Conservation (phyloP, 495 filamentous ascomycete species). For the Pyrenula aspistea region DNA sequence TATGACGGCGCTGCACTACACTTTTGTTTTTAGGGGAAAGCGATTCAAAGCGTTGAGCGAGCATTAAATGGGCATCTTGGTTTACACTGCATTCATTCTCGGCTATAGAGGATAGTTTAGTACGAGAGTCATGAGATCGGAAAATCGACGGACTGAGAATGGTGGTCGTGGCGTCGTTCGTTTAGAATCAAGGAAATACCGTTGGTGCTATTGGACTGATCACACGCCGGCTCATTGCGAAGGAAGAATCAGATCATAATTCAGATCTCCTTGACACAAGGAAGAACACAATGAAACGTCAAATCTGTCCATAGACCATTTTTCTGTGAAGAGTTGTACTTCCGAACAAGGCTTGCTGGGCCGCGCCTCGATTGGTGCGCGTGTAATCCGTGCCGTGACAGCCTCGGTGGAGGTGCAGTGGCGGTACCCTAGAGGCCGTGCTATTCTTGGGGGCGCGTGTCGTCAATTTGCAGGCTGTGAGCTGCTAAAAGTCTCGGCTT, state of each 20-base stretch:
- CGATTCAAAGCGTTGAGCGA: no score
- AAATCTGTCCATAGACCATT: neutral
- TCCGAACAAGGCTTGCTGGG: neutral
- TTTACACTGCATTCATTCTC: no score
- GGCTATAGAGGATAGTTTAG: no score
- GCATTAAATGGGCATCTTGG: no score
- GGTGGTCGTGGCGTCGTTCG: no score
- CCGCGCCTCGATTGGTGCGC: neutral
- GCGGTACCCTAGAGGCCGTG: neutral
- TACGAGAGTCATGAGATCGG: no score
- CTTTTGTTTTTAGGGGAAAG: no score
- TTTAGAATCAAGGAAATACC: no score
- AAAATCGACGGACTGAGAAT: no score
- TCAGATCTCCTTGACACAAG: neutral
- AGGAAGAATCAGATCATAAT: neutral
- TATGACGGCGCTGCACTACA: neutral
- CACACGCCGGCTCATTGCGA: neutral
- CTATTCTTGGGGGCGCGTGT: neutral
- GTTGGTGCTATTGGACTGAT: no score
- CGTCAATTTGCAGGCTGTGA: neutral
- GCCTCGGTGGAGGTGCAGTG: neutral
- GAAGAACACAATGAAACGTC: neutral
- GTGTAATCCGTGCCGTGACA: no score
- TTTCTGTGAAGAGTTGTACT: neutral
- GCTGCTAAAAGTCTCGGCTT: neutral